Evolutionary conservation across 176 grass and related monocot genomes (phyloP).

Genomic region (Paspalum vaginatum): DNA sequence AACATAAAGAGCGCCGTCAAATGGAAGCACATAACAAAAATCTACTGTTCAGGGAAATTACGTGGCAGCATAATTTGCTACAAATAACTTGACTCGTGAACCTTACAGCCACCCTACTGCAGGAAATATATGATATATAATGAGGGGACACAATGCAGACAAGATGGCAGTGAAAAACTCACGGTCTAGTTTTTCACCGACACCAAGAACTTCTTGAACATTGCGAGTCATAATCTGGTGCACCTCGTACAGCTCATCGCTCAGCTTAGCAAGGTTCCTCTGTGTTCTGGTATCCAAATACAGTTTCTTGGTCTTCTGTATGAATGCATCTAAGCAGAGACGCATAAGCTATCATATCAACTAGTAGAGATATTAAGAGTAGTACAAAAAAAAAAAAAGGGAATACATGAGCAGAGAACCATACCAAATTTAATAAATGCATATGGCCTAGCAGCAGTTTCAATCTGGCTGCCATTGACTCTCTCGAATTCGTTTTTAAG

Average conservation of each 20-base stretch:
- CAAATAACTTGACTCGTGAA: neutral
- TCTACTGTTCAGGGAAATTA: neutral
- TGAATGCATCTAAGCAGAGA: constrained; percentile 78
- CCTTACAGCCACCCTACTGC: neutral
- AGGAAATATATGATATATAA: neutral
- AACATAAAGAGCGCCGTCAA: neutral
- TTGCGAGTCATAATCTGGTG: constrained; percentile 98
- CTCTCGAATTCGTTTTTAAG: constrained; percentile 95
- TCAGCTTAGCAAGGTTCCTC: constrained; percentile 88
- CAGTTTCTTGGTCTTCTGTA: constrained; percentile 94
- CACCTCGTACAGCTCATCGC: constrained; percentile 94
- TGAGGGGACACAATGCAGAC: constrained; percentile 23
- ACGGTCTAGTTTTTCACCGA: constrained; percentile 94
- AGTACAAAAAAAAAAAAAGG: constrained; percentile 22
- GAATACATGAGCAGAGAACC: constrained; percentile 19
- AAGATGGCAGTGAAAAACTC: constrained; percentile 42
- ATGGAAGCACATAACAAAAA: neutral
- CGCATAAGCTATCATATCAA: constrained; percentile 25
- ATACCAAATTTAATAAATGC: constrained; percentile 98
- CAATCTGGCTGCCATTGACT: constrained; percentile 85
- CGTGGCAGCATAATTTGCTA: neutral
- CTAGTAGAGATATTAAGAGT: constrained; percentile 17
- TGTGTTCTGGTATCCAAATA: constrained; percentile 95
- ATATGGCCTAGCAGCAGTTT: constrained; percentile 93
- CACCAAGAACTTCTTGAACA: constrained; percentile 97